These are phyloP conservation scores for Dunaliella sp. DNA, from an alignment of 139 green algal species.

Conservation along the genomic window DNA sequence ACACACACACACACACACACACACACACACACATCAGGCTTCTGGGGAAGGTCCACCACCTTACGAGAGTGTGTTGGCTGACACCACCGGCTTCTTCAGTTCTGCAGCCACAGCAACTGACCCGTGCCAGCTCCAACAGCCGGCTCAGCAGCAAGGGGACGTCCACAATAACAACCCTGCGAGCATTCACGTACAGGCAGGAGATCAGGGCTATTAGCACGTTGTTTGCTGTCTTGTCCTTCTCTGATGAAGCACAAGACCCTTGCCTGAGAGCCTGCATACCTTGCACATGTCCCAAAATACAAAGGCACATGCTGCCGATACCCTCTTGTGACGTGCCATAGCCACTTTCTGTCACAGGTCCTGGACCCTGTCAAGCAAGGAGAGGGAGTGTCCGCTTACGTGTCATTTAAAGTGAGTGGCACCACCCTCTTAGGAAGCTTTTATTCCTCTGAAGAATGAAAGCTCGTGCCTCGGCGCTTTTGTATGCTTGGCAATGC, in stretches of 20 bases:
- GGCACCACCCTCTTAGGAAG: no score
- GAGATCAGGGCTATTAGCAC: background rate
- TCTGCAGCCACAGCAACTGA: background rate
- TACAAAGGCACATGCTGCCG: background rate
- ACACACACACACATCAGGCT: background rate
- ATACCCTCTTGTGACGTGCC: background rate
- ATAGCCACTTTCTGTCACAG: no score
- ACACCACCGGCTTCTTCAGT: background rate
- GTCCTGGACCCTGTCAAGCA: conserved; percentile 91
- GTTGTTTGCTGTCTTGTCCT: background rate
- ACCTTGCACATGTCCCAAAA: no score
- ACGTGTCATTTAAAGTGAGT: conserved; percentile 54
- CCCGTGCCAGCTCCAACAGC: background rate
- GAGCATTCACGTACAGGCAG: background rate
- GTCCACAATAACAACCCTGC: background rate
- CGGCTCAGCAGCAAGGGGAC: background rate
- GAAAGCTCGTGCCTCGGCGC: background rate
- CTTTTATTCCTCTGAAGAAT: background rate
- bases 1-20: no score
- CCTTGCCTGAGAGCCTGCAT: no score
- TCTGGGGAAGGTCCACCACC: background rate
- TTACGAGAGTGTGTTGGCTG: background rate
- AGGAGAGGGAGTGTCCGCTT: conserved; percentile 77
- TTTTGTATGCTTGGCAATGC: background rate
- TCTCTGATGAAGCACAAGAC: no score